Percentiles rank a stretch among this genome's conserved stretches.
phyloP scores from a whole-genome alignment of 306 rosid genomes.

The Gleditsia sinensis region DNA sequence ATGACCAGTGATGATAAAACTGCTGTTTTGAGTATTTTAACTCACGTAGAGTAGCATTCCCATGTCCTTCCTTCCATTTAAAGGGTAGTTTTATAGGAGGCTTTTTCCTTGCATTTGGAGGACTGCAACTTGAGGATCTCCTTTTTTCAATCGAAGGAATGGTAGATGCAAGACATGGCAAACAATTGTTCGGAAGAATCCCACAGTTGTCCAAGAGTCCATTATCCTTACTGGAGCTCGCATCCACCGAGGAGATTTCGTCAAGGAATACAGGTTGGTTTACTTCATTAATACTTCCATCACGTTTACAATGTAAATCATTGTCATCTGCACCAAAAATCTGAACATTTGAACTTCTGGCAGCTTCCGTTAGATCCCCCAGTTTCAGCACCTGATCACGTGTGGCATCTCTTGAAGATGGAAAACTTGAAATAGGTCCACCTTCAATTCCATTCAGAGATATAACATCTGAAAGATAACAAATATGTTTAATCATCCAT shows the following conservation, averaged over 20 bases:
- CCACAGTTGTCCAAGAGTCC: conserved; percentile 81
- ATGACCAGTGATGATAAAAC: not conserved
- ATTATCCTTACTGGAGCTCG: conserved; percentile 59
- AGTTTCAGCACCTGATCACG: conserved; percentile 5
- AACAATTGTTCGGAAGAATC: conserved; percentile 81
- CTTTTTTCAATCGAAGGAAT: conserved; percentile 72
- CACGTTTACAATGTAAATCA: conserved; percentile 4
- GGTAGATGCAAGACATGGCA: conserved; percentile 88
- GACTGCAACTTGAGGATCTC: conserved; percentile 77
- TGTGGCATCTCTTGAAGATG: not conserved
- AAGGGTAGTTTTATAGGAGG: conserved; percentile 62
- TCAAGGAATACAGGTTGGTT: conserved; percentile 79
- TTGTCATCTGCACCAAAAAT: not conserved
- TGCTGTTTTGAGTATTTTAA: conserved; percentile 31
- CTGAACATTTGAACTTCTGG: not conserved
- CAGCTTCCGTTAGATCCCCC: not conserved
- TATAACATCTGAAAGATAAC: not conserved
- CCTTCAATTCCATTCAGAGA: conserved; percentile 3
- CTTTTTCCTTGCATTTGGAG: conserved; percentile 75
- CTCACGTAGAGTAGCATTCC: conserved; percentile 70
- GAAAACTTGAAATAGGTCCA: not conserved
- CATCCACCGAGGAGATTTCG: conserved; percentile 77
- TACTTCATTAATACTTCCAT: conserved; percentile 35
- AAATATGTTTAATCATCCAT: not conserved
- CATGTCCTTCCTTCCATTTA: conserved; percentile 76